Base-by-base conservation (phyloP, 2,329 filamentous ascomycete genomes). In the Cercospora citrullina region DNA sequence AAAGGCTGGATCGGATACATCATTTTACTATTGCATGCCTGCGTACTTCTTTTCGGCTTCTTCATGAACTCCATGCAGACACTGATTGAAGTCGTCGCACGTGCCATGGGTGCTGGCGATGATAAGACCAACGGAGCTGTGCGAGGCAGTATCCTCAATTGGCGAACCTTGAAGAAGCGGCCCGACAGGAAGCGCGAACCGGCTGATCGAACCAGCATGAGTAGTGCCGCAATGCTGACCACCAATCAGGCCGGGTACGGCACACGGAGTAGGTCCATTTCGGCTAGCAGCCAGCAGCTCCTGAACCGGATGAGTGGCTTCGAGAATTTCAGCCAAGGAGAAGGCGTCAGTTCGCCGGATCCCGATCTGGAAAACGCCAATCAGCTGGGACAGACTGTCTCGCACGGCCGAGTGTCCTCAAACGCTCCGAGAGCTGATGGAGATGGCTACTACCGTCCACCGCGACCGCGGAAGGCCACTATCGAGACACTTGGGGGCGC, bases 1-100 rank as follows among this genome's bases (percentile, higher is more conserved):
- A 96, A 94, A 78, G 93, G 94, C 4, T 99, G 95, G 95, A 91
- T 98, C 72, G 95, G 94, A 42, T 99, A 99, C 78, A 88, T 90
- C 28, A 96, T 98, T 66, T 84, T 99, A 59, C 80, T 96, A 30
- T 87, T 97, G 39, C 95, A 99, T 77, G 94, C 87, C 3, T 86
- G 90, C 69, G 92, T 97, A 0, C 82, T 99, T 23, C 85, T 97
- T 3, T 92, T 98, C 74, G 94, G 93, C 1, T 99, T 98, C 82
- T 92, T 97, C 78, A 83, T 99, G 48, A 97, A 97, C 77, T 91
- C 95, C 1, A 78, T 97, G 6, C 93, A 97, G 77, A 97, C 94
- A 0, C 85, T 97, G 51, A 87, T 97, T 48, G 95, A 99, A 79
- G 93, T 99, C 8, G 84, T 90, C 60, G 93, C 94, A 28, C 87